Evolutionary conservation across 73 alveolate genomes (phyloP).

Genomic region (Effrenium voratum): DNA sequence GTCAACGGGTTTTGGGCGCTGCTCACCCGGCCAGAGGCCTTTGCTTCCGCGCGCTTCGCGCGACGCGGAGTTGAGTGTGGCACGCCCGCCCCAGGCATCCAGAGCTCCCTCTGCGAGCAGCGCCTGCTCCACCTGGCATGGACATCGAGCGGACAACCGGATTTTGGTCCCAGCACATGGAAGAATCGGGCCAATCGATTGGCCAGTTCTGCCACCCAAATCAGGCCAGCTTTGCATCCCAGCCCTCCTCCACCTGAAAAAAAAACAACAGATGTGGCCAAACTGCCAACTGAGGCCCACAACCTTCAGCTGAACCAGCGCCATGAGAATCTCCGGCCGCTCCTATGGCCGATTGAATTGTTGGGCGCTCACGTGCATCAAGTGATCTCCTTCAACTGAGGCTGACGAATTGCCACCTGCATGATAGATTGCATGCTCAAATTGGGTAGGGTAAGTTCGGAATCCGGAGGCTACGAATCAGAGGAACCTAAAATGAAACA

Average conservation of each 20-base stretch:
- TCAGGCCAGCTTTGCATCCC: slow-evolving; percentile 48
- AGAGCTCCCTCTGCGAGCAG: slow-evolving; percentile 76
- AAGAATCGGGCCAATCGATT: no score
- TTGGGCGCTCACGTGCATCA: background rate
- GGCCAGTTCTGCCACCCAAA: no score
- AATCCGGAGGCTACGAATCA: no score
- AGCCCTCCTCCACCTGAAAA: slow-evolving; percentile 62
- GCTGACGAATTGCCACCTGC: slow-evolving; percentile 62
- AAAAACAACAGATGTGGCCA: background rate
- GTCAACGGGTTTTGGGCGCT: no score
- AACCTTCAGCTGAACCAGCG: slow-evolving; percentile 46
- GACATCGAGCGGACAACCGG: no score
- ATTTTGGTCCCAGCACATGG: no score
- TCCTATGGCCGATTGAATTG: background rate
- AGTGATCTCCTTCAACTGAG: slow-evolving; percentile 42
- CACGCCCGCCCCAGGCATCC: slow-evolving; percentile 82
- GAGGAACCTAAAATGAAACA: no score
- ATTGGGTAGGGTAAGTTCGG: no score
- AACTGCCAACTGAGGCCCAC: background rate
- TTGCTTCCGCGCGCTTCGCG: no score
- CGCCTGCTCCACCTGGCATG: slow-evolving; percentile 33
- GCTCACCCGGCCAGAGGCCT: no score
- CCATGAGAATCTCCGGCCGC: slow-evolving; percentile 70
- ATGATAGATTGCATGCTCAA: no score
- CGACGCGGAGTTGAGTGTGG: background rate